These are phyloP conservation scores for Alternaria ventricosa DNA, from an alignment of 2,329 filamentous ascomycete genomes.

Conservation along the genomic window DNA sequence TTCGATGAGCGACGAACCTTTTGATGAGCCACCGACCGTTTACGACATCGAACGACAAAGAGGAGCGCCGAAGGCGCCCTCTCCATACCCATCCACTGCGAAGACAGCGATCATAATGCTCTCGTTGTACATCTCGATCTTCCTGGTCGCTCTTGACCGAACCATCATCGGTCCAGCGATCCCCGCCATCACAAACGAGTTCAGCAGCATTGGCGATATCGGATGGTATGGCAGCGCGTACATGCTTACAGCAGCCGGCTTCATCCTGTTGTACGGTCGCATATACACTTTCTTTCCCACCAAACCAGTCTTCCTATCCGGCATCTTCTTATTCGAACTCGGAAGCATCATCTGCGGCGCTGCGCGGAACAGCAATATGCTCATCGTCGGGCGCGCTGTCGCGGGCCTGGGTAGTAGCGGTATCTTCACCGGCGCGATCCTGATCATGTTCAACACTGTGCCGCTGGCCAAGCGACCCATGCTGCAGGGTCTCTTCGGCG, in stretches of 20 bases:
- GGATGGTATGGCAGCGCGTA: constrained; percentile 54
- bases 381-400: constrained; percentile 42
- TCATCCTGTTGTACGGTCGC: constrained; percentile 55
- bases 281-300: constrained; percentile 58
- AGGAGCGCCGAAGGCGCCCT: background rate
- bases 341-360: constrained; percentile 62
- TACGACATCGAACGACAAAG: constrained; percentile 2
- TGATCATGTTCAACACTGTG: constrained; percentile 44
- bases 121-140: constrained; percentile 42
- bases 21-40: background rate
- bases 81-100: constrained; percentile 28
- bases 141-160: constrained; percentile 47
- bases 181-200: constrained; percentile 55
- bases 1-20: constrained; percentile 7
- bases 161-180: constrained; percentile 57
- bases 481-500: constrained; percentile 50
- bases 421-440: constrained; percentile 42
- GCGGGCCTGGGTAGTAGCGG: constrained; percentile 41
- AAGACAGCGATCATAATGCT: constrained; percentile 40
- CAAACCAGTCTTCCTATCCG: constrained; percentile 57
- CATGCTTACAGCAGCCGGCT: constrained; percentile 48
- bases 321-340: constrained; percentile 56
- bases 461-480: constrained; percentile 53
- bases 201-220: constrained; percentile 50
- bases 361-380: constrained; percentile 41